A percentile compares a stretch with the other conserved stretches of the same genome.
Conservation (phyloP, 2,329 filamentous ascomycete genomes). For the Malbranchea cinnamomea region DNA sequence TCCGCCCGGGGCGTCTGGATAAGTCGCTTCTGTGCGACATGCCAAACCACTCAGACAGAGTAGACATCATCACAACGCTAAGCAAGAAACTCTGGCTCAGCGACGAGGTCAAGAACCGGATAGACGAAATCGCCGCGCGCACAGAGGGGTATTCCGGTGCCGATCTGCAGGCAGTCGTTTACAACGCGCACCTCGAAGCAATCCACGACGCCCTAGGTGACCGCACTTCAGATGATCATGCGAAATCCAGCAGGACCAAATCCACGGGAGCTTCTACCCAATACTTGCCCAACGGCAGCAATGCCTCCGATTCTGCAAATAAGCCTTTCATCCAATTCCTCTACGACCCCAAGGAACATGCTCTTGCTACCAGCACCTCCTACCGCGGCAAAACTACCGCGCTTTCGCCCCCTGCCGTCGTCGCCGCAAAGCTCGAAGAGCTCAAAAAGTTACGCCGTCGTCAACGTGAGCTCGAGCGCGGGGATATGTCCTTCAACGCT, state of each 20-base stretch:
- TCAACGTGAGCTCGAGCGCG: slow-evolving; percentile 38
- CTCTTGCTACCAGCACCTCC: slow-evolving; percentile 30
- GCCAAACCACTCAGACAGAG: slow-evolving; percentile 60
- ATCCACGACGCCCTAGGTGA: slow-evolving; percentile 82
- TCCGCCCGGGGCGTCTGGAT: slow-evolving; percentile 82
- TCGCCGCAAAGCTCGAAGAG: slow-evolving; percentile 66
- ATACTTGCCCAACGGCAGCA: slow-evolving; percentile 8
- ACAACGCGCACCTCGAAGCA: slow-evolving; percentile 91
- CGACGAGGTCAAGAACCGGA: slow-evolving; percentile 45
- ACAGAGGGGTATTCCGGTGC: slow-evolving; percentile 90
- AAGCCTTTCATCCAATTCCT: slow-evolving; percentile 63
- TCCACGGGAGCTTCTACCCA: slow-evolving; percentile 9
- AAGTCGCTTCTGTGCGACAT: slow-evolving; percentile 89
- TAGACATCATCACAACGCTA: slow-evolving; percentile 80
- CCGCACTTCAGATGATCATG: slow-evolving; percentile 27
- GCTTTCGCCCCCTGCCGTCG: slow-evolving; percentile 64
- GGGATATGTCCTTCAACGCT: slow-evolving; percentile 11
- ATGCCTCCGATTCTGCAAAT: slow-evolving; percentile 17
- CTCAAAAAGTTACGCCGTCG: slow-evolving; percentile 58
- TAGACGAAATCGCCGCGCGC: slow-evolving; percentile 59
- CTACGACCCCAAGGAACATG: slow-evolving; percentile 47
- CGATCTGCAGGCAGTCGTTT: slow-evolving; percentile 85
- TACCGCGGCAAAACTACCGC: slow-evolving; percentile 28
- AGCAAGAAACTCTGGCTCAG: slow-evolving; percentile 64
- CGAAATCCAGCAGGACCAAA: slow-evolving; percentile 17